Conservation (phyloP, 2,329 filamentous ascomycete species). For the Botrytis deweyae region DNA sequence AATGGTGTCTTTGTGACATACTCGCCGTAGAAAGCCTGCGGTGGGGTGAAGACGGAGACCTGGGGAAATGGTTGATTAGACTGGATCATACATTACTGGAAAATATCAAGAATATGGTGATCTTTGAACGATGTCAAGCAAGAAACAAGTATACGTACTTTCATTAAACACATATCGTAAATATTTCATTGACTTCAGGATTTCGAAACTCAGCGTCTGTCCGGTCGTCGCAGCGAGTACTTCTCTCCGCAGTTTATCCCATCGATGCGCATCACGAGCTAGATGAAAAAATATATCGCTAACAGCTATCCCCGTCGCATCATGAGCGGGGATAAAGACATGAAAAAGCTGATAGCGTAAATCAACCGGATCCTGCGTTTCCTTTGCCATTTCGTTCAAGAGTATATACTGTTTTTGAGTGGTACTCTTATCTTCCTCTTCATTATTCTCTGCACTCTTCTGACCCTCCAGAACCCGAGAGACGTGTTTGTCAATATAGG, state of each 20-base stretch:
- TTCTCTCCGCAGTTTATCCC: not conserved
- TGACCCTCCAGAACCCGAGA: not conserved
- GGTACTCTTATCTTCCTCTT: not conserved
- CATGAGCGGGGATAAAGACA: not conserved
- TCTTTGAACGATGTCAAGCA: not conserved
- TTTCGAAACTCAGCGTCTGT: not conserved
- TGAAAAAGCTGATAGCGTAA: constrained; percentile 9
- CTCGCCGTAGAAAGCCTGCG: not conserved
- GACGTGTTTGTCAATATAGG: not conserved
- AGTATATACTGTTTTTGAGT: constrained; percentile 1
- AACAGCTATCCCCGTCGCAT: not conserved
- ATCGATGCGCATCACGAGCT: not conserved
- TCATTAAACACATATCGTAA: not conserved
- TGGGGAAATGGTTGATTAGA: not conserved
- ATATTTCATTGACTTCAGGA: not conserved
- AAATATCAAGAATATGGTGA: not conserved
- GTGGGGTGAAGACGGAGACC: not conserved
- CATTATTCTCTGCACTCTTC: not conserved
- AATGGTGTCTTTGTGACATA: not conserved
- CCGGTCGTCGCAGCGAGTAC: not conserved
- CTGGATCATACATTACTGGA: not conserved
- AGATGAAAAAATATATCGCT: constrained; percentile 12
- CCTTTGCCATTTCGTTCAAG: constrained; percentile 15
- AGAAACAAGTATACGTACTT: not conserved
- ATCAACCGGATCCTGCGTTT: constrained; percentile 1